Evolutionary conservation across 148 eudicot species (phyloP).

Genomic region (Rhododendron ovatum): DNA sequence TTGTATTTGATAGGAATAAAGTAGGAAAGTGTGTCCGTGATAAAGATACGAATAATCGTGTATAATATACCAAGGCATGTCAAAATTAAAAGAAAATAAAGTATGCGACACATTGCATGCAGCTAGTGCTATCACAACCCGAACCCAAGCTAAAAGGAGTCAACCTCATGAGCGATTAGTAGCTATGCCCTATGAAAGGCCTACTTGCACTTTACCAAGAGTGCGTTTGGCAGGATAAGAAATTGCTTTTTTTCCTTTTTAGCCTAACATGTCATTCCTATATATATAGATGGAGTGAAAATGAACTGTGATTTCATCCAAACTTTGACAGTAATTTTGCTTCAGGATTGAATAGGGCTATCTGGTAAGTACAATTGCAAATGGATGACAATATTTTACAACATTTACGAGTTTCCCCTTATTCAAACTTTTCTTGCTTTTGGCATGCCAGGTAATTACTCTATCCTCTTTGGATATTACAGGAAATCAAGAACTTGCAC

Average conservation of each 20-base stretch:
- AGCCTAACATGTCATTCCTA: not conserved
- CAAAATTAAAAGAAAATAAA: not conserved
- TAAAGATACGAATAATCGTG: not conserved
- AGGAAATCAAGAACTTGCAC: no score
- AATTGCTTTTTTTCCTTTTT: not conserved
- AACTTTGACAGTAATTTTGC: no score
- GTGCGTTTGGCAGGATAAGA: not conserved
- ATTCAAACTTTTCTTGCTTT: no score
- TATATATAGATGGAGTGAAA: no score
- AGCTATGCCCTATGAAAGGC: not conserved
- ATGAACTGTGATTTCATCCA: no score
- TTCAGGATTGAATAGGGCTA: no score
- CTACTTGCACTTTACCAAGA: not conserved
- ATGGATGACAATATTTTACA: no score
- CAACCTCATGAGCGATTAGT: not conserved
- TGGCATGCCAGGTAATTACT: no score
- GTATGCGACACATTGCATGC: not conserved
- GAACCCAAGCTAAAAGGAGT: not conserved
- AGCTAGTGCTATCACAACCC: not conserved
- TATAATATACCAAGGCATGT: not conserved
- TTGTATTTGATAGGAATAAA: not conserved
- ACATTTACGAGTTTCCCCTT: no score
- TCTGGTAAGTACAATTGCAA: no score
- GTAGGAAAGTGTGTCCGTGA: not conserved
- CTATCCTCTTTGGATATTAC: no score